Percentiles rank a stretch among this genome's conserved stretches.
Evolutionary conservation across 2,329 filamentous ascomycete genomes (phyloP).

Genomic region (Aureobasidium sp.): DNA sequence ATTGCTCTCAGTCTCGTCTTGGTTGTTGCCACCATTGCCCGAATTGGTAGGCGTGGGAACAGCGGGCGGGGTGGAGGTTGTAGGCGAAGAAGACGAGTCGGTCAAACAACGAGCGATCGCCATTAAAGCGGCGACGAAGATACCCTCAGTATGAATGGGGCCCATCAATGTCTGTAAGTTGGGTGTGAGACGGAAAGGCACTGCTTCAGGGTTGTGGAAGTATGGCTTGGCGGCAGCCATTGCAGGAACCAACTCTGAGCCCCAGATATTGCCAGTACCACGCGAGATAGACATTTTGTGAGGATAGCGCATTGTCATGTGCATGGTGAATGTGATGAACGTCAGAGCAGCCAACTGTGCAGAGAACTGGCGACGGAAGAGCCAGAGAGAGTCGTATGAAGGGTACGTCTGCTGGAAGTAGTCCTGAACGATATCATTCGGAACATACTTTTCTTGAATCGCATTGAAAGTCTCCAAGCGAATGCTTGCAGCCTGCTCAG

Average conservation of each 20-base stretch:
- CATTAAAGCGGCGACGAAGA: conserved; percentile 94
- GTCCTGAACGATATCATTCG: conserved; percentile 70
- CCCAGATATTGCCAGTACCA: conserved; percentile 88
- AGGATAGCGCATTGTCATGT: conserved; percentile 92
- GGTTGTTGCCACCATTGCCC: not conserved
- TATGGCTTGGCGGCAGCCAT: conserved; percentile 78
- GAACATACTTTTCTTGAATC: conserved; percentile 90
- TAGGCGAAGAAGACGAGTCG: conserved; percentile 42
- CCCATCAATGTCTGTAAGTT: conserved; percentile 96
- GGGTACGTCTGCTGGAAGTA: conserved; percentile 88
- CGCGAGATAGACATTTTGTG: conserved; percentile 92
- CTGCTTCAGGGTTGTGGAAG: conserved; percentile 91
- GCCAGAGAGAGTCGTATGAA: conserved; percentile 90
- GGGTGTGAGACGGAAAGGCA: conserved; percentile 93
- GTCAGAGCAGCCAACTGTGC: conserved; percentile 93
- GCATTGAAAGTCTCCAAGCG: conserved; percentile 82
- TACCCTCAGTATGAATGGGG: conserved; percentile 88
- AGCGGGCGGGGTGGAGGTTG: conserved; percentile 14
- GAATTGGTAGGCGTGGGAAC: conserved; percentile 17
- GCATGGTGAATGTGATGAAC: conserved; percentile 98
- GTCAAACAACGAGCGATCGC: conserved; percentile 90
- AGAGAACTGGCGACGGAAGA: conserved; percentile 94
- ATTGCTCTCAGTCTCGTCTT: conserved; percentile 15
- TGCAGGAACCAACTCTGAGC: conserved; percentile 83
- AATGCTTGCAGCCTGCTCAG: conserved; percentile 43